Conservation (phyloP, 2,329 filamentous ascomycete species). For the Sporothrix curviconia region DNA sequence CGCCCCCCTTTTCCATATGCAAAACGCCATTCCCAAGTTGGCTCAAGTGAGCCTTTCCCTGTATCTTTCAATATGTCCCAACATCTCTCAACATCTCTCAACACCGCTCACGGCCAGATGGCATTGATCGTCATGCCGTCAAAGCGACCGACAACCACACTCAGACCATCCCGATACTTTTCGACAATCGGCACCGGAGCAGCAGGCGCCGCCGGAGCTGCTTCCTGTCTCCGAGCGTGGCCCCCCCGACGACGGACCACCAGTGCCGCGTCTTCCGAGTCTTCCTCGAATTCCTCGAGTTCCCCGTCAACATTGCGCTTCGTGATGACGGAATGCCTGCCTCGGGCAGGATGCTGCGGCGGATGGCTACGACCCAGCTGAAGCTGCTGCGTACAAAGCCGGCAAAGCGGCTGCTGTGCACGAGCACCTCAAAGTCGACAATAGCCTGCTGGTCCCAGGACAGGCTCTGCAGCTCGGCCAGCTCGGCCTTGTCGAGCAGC, state of each 20-base stretch:
- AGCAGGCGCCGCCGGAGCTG: not conserved
- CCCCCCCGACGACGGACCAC: not conserved
- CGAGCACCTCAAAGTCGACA: constrained; percentile 12
- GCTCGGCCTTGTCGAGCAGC: constrained; percentile 26
- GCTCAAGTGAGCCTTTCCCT: no score
- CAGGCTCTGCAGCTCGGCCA: constrained; percentile 25
- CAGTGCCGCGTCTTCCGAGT: not conserved
- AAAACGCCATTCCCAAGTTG: no score
- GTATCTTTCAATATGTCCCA: no score
- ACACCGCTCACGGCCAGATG: constrained; percentile 16
- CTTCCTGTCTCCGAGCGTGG: not conserved
- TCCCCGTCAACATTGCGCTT: not conserved
- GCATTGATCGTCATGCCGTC: constrained; percentile 14
- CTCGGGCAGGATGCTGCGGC: constrained; percentile 11
- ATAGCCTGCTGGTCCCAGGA: constrained; percentile 24
- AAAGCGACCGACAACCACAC: constrained; percentile 13
- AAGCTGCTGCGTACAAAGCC: constrained; percentile 12
- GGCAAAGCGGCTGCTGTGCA: constrained; percentile 11
- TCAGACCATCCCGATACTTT: constrained; percentile 16
- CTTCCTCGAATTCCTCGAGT: no score
- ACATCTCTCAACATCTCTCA: no score
- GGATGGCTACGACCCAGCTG: constrained; percentile 9
- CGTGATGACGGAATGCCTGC: constrained; percentile 5
- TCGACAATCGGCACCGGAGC: constrained; percentile 4
- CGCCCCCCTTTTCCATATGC: no score